Percentiles rank a stretch among this genome's conserved stretches.
Conservation (phyloP, 306 rosid species). For the Cucurbita argyrosperma region DNA sequence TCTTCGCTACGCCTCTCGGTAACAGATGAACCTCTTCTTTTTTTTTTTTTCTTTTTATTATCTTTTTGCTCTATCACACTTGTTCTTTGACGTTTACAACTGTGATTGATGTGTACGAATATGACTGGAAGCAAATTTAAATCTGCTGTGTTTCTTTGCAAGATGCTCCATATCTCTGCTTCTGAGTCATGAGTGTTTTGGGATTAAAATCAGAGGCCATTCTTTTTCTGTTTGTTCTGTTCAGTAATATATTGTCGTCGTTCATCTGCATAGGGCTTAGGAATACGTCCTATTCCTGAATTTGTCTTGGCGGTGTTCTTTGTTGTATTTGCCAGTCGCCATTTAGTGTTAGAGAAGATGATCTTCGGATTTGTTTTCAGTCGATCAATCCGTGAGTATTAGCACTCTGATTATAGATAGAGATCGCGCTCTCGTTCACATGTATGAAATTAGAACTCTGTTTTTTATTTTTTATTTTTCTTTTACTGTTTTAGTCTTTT, state of each 20-base stretch:
- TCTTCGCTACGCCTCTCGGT: neutral
- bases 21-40: neutral
- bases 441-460: neutral
- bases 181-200: neutral
- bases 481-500: neutral
- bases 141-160: neutral
- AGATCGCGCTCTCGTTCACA: neutral
- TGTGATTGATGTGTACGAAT: neutral
- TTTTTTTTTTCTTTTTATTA: neutral
- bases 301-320: too few relatives aligned
- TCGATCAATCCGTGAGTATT: neutral
- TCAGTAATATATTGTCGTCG: neutral
- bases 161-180: neutral
- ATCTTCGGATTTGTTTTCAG: neutral
- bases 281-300: too few relatives aligned
- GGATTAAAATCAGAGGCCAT: neutral
- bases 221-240: neutral
- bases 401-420: neutral
- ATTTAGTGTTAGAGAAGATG: neutral
- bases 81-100: neutral
- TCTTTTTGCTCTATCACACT: neutral
- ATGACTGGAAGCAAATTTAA: neutral
- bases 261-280: too few relatives aligned
- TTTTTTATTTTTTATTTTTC: neutral
- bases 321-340: too few relatives aligned